Conservation (phyloP, 2,329 filamentous ascomycete species). For the Thelonectria discophora region DNA sequence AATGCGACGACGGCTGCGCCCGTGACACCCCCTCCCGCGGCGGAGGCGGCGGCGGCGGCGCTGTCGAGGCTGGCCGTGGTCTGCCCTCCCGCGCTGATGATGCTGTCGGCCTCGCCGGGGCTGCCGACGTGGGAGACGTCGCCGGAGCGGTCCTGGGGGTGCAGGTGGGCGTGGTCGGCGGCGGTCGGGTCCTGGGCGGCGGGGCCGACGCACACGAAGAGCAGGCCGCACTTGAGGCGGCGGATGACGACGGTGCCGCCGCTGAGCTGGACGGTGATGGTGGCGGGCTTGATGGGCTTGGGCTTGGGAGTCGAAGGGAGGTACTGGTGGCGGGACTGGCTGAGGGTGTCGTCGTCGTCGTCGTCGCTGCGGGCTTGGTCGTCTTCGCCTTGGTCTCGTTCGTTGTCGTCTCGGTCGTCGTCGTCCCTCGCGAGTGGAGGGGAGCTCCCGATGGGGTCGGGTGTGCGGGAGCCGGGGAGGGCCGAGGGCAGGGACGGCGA, state of each 20-base stretch:
- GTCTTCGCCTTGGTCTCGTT: conserved; percentile 38
- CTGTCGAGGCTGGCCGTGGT: conserved; percentile 54
- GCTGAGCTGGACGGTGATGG: conserved; percentile 67
- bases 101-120: conserved; percentile 57
- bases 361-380: conserved; percentile 24
- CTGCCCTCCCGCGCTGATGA: conserved; percentile 55
- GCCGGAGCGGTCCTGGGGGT: conserved; percentile 39
- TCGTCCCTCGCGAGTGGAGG: conserved; percentile 35
- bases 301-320: conserved; percentile 26
- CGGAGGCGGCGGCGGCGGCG: conserved; percentile 41
- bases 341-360: conserved; percentile 38
- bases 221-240: conserved; percentile 64
- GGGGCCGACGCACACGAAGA: conserved; percentile 69
- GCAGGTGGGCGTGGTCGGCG: conserved; percentile 29
- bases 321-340: conserved; percentile 39
- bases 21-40: no score
- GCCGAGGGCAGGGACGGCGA: conserved; percentile 54
- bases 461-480: conserved; percentile 49
- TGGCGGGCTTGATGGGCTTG: conserved; percentile 48
- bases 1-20: conserved; percentile 60
- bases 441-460: conserved; percentile 39
- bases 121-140: conserved; percentile 49
- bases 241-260: conserved; percentile 68
- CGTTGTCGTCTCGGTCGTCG: conserved; percentile 16
- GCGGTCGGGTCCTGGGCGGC: conserved; percentile 45